Evolutionary conservation across 2,329 filamentous ascomycete genomes (phyloP).

Genomic region (Fusarium austroafricanum): DNA sequence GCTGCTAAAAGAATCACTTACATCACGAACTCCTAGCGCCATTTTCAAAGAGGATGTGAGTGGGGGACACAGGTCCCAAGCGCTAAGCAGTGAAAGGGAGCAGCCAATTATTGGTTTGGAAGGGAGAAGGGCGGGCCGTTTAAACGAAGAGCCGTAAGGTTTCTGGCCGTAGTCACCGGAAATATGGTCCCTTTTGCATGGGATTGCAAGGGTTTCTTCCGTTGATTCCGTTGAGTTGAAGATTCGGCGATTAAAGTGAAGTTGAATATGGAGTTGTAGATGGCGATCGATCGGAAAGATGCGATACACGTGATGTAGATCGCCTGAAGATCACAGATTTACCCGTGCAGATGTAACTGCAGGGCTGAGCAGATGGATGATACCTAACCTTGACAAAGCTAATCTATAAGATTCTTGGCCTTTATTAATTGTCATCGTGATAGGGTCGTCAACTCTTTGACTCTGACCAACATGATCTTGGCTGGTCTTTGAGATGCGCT

Average conservation of each 20-base stretch:
- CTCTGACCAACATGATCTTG: background rate
- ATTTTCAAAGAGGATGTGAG: constrained; percentile 3
- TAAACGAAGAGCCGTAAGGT: constrained; percentile 13
- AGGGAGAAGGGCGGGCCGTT: constrained; percentile 17
- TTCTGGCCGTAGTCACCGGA: background rate
- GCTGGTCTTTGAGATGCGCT: background rate
- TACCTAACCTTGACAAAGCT: background rate
- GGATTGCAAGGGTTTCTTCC: background rate
- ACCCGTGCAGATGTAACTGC: background rate
- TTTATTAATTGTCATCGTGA: background rate
- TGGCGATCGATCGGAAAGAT: constrained; percentile 7
- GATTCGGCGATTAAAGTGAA: background rate
- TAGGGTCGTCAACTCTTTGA: background rate
- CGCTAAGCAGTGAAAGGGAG: constrained; percentile 16
- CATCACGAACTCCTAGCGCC: constrained; percentile 13
- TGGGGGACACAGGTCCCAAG: constrained; percentile 27
- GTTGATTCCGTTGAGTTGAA: background rate
- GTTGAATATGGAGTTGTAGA: background rate
- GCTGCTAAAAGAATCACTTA: constrained; percentile 15
- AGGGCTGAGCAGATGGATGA: background rate
- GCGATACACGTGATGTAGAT: constrained; percentile 26
- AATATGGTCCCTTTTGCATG: background rate
- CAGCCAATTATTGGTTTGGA: constrained; percentile 29
- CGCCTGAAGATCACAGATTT: constrained; percentile 10
- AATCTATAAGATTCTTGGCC: background rate